Conservation (phyloP, 139 green algal species). For the Tetraselmis striata region DNA sequence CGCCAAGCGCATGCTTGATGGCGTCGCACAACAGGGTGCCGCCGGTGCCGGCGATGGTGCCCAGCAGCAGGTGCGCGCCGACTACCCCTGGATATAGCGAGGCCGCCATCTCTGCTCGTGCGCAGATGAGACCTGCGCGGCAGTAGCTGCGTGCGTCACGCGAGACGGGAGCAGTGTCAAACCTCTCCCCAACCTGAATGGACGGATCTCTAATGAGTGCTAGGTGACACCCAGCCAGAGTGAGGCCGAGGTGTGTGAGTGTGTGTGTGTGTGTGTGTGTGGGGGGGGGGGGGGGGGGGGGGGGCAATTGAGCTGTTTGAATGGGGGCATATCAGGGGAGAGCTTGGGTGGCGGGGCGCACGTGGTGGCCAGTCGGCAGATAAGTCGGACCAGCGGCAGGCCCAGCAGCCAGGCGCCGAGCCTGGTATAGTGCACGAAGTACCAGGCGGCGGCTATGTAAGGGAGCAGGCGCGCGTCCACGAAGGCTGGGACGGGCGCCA, state of each 20-base stretch:
- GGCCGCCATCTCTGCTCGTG: not conserved
- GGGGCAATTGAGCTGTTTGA: too few relatives aligned
- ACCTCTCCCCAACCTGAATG: too few relatives aligned
- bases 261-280: too few relatives aligned
- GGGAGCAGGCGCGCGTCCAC: not conserved
- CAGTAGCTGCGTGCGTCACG: too few relatives aligned
- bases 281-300: too few relatives aligned
- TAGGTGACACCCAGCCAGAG: too few relatives aligned
- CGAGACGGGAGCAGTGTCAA: too few relatives aligned
- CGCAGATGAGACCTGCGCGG: not conserved
- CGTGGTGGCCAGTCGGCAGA: not conserved
- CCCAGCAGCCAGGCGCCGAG: not conserved
- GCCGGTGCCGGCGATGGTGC: not conserved
- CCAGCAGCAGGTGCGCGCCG: not conserved
- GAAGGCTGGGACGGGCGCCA: not conserved
- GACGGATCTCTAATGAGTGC: too few relatives aligned
- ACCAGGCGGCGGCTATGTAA: not conserved
- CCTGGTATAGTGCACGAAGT: not conserved
- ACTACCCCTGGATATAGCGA: not conserved
- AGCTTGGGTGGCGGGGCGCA: too few relatives aligned
- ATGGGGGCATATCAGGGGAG: too few relatives aligned
- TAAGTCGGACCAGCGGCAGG: not conserved
- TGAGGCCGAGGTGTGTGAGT: too few relatives aligned
- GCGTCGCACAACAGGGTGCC: not conserved
- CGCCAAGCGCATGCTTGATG: not conserved